phyloP scores from a whole-genome alignment of 1,139 yeast genomes.

The Barnettozyma hawaiiensis region DNA sequence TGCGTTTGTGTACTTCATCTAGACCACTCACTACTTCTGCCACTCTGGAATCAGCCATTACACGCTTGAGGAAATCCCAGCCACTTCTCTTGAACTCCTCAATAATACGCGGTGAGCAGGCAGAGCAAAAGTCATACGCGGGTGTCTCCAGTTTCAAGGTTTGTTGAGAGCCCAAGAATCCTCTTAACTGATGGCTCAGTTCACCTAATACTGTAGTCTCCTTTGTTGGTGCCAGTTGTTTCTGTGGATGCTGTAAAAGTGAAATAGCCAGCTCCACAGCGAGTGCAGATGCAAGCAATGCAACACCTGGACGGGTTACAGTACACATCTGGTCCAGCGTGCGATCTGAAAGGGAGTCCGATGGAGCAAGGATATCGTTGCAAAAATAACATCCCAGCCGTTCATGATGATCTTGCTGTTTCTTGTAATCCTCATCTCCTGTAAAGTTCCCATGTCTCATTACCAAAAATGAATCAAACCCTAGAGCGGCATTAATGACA shows the following conservation, averaged over 20 bases:
- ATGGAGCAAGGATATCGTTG: constrained; percentile 92
- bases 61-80: constrained; percentile 75
- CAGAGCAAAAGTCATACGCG: constrained; percentile 74
- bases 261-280: constrained; percentile 84
- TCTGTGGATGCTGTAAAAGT: constrained; percentile 58
- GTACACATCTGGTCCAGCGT: constrained; percentile 98
- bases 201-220: constrained; percentile 51
- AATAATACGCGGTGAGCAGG: constrained; percentile 63
- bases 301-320: constrained; percentile 94
- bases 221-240: constrained; percentile 41
- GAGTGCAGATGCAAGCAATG: constrained; percentile 76
- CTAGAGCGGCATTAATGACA: constrained; percentile 88
- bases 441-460: constrained; percentile 73
- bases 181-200: constrained; percentile 86
- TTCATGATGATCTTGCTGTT: constrained; percentile 11
- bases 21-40: constrained; percentile 79
- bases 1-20: constrained; percentile 61
- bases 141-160: constrained; percentile 64
- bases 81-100: constrained; percentile 46
- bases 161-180: constrained; percentile 64
- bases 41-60: constrained; percentile 58
- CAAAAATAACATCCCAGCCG: constrained; percentile 88
- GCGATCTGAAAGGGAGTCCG: constrained; percentile 76
- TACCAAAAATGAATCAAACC: constrained; percentile 88
- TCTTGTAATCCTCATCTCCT: not conserved